Evolutionary conservation across 176 grass and related monocot species (phyloP).

Genomic region (Miscanthus lutarioriparius): DNA sequence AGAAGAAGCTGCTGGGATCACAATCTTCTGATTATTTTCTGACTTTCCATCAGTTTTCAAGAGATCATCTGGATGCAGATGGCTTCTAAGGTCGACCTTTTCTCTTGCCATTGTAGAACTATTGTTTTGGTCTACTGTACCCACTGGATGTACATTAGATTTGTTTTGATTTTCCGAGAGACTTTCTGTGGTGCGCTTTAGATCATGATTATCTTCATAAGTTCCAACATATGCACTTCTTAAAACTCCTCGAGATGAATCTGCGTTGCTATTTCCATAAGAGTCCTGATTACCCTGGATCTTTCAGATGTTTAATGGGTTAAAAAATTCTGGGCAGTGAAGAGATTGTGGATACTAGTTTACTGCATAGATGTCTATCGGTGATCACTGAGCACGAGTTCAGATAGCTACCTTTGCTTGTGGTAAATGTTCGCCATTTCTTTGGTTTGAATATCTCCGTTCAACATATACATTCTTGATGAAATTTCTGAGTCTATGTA

Average conservation of each 20-base stretch:
- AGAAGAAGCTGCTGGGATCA: background rate
- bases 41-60: conserved; percentile 27
- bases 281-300: conserved; percentile 47
- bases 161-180: conserved; percentile 17
- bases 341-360: background rate
- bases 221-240: conserved; percentile 32
- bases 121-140: conserved; percentile 31
- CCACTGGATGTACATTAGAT: conserved; percentile 5
- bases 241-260: conserved; percentile 41
- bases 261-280: conserved; percentile 33
- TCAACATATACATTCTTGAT: conserved; percentile 70
- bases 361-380: background rate
- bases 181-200: conserved; percentile 17
- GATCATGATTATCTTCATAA: conserved; percentile 7
- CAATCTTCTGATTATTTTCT: conserved; percentile 29
- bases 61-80: background rate
- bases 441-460: conserved; percentile 43
- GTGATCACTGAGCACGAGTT: background rate
- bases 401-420: conserved; percentile 47
- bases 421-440: conserved; percentile 42
- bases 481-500: conserved; percentile 60
- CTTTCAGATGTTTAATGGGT: conserved; percentile 2
- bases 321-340: background rate
- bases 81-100: background rate
- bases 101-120: conserved; percentile 20